Evolutionary conservation across 73 alveolate species (phyloP).

Genomic region (Paramecium primaurelia): DNA sequence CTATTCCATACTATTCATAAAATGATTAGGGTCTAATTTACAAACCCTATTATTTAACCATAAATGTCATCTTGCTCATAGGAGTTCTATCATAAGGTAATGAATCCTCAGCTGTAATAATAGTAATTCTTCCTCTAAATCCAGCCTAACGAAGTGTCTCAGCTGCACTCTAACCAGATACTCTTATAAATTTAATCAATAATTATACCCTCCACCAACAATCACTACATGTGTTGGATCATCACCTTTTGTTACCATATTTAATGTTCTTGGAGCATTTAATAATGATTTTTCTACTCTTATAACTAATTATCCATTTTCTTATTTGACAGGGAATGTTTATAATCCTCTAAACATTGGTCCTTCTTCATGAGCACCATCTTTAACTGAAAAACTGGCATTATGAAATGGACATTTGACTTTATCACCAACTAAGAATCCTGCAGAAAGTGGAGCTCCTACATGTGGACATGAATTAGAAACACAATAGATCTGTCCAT

Average conservation of each 20-base stretch:
- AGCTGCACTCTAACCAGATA: conserved; percentile 92
- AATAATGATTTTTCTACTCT: conserved; percentile 67
- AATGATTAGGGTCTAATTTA: conserved; percentile 61
- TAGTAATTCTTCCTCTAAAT: conserved; percentile 81
- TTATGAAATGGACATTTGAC: conserved; percentile 91
- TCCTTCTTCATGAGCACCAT: conserved; percentile 85
- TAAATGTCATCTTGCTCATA: conserved; percentile 65
- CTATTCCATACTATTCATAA: conserved; percentile 69
- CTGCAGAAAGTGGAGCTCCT: conserved; percentile 82
- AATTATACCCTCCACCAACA: conserved; percentile 86
- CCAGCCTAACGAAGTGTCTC: conserved; percentile 86
- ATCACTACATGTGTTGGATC: conserved; percentile 72
- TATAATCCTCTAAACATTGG: conserved; percentile 89
- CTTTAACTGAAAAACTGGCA: conserved; percentile 83
- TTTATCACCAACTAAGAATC: conserved; percentile 73
- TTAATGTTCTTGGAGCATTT: conserved; percentile 54
- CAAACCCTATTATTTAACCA: conserved; percentile 54
- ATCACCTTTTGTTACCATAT: conserved; percentile 83
- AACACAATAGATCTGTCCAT: conserved; percentile 60
- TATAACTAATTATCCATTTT: conserved; percentile 74
- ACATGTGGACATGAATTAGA: conserved; percentile 82
- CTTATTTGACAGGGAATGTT: conserved; percentile 68
- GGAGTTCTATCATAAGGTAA: conserved; percentile 87
- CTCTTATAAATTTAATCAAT: not conserved
- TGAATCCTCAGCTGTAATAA: conserved; percentile 74